A percentile compares a stretch with the other conserved stretches of the same genome.
These are phyloP conservation scores for Plantago elongata DNA, from an alignment of 257 asterid genomes.

Conservation along the genomic window DNA sequence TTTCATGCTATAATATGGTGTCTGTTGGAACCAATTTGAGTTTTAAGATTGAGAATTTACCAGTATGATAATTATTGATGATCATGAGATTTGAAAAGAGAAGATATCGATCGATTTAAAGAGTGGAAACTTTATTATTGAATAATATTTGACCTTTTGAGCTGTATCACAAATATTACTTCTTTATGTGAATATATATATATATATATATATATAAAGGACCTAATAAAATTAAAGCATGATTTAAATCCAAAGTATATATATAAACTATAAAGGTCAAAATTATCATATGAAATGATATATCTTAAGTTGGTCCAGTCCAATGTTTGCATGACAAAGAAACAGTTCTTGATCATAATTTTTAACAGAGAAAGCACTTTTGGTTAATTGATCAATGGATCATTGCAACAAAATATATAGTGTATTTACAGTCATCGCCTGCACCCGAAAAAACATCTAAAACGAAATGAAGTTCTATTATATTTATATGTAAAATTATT, in stretches of 20 bases:
- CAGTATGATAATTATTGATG: too few relatives aligned
- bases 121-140: too few relatives aligned
- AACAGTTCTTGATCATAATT: conserved; percentile 18
- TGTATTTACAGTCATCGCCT: not conserved
- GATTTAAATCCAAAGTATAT: conserved; percentile 4
- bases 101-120: not conserved
- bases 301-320: conserved; percentile 18
- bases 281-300: conserved; percentile 30
- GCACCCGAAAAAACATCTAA: not conserved
- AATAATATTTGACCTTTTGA: not conserved
- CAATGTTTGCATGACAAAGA: conserved; percentile 28
- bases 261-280: conserved; percentile 10
- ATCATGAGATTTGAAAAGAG: not conserved
- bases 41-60: too few relatives aligned
- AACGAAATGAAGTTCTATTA: too few relatives aligned
- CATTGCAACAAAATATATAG: conserved; percentile 17
- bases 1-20: too few relatives aligned
- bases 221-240: conserved; percentile 21
- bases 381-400: conserved; percentile 19
- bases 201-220: too few relatives aligned
- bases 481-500: too few relatives aligned
- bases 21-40: too few relatives aligned
- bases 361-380: conserved; percentile 18
- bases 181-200: not conserved
- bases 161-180: conserved; percentile 2